A percentile compares a stretch with the other conserved stretches of the same genome.
Evolutionary conservation across 257 asterid species (phyloP).

Genomic region (Rubia yunnanensis): DNA sequence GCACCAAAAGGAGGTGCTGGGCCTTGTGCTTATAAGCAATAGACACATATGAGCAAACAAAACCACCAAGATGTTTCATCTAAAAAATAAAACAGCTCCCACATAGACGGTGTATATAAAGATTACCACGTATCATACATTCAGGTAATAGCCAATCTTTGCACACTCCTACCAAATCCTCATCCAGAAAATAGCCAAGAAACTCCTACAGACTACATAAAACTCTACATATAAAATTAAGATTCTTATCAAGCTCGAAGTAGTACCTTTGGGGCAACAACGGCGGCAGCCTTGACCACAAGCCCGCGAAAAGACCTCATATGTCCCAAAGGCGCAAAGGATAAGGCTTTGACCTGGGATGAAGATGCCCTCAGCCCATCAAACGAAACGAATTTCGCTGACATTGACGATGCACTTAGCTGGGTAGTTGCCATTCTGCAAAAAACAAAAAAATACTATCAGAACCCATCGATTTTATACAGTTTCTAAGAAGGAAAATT

Average conservation of each 20-base stretch:
- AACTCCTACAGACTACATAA: not conserved
- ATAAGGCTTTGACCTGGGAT: slow-evolving; percentile 31
- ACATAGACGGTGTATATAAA: not conserved
- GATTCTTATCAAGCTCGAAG: not conserved
- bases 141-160: not conserved
- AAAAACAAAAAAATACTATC: not conserved
- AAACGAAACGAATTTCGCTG: slow-evolving; percentile 60
- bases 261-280: slow-evolving; percentile 82
- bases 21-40: not conserved
- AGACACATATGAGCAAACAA: not conserved
- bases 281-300: slow-evolving; percentile 76
- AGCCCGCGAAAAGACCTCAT: slow-evolving; percentile 47
- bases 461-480: not conserved
- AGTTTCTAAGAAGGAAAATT: not conserved
- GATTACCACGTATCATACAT: not conserved
- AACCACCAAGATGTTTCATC: not conserved
- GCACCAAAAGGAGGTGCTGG: no score
- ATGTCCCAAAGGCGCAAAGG: slow-evolving; percentile 43
- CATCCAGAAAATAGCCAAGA: not conserved
- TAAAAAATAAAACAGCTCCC: not conserved
- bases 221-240: not conserved
- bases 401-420: slow-evolving; percentile 65
- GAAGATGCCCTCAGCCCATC: slow-evolving; percentile 69
- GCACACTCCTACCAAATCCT: not conserved
- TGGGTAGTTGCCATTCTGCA: slow-evolving; percentile 70